Evolutionary conservation across 257 asterid genomes (phyloP), one percentile per base, ranked within the genome.

Genomic region (Ilex asprella): DNA sequence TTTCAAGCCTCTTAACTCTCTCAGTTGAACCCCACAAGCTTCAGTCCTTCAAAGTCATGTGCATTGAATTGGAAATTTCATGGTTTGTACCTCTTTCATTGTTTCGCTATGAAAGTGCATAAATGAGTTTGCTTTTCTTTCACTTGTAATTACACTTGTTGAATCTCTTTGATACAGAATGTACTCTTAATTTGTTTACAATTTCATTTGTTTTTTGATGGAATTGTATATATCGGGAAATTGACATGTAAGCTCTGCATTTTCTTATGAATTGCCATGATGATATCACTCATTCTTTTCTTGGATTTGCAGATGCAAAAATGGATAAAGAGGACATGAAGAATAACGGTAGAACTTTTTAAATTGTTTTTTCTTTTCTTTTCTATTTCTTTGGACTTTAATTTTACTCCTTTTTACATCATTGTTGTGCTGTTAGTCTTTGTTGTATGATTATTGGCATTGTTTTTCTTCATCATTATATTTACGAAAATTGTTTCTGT

Each of bases 321-420:
- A 78, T 76, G 70, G 95, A 86, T 64, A 86, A 84, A 67, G 92
- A 82, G 70, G 95, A 84, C 70, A 68, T 71, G 29, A 82, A 80
- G 68, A 67, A 65, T 68, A 69, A 66, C 41, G 85, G 95, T 82
- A 83, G 65, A 72, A n/a, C 27, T 61, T 27, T 62, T 73, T 61
- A 35, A 16, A 35, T 58, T 46, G 64, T 68, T 58, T 47, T 52
- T 15, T 61, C 7, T 7, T 57, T 59, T 56, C 61, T 44, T 55
- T 65, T 56, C 52, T 30, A 59, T 52, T 66, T 30, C 13, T 35
- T 51, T 49, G 56, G 39, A 31, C 49, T 14, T 35, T 14, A 49
- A 29, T 16, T 15, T 31, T 21, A 31, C 66, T 4, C 69, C 61
- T 31, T 46, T 46, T 46, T 46, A 10, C n/a, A 5, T 46, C 52